Conservation (phyloP, 306 rosid genomes). For the Herpetospermum pedunculosum region DNA sequence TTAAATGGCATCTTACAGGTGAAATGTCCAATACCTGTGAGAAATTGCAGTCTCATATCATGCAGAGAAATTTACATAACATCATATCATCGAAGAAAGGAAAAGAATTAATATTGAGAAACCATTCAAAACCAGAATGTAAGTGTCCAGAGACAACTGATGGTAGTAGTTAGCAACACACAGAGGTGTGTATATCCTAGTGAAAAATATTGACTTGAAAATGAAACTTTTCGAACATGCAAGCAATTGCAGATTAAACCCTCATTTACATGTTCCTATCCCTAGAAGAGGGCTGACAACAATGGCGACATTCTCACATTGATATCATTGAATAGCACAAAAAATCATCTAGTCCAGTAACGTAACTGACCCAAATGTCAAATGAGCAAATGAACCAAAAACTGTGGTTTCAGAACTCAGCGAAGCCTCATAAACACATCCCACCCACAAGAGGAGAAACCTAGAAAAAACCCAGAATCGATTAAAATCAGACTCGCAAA, state of each 20-base stretch:
- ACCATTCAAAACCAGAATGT: neutral
- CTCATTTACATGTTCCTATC: neutral
- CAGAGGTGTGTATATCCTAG: neutral
- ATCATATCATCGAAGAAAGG: neutral
- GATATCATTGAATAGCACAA: neutral
- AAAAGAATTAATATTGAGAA: neutral
- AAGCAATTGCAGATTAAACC: neutral
- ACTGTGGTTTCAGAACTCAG: neutral
- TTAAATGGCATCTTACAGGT: neutral
- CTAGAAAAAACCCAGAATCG: neutral
- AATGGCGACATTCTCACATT: conserved; percentile 5
- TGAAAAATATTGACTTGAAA: neutral
- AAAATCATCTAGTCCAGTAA: neutral
- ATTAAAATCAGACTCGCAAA: neutral
- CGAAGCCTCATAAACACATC: neutral
- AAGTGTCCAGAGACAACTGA: neutral
- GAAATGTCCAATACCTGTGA: neutral
- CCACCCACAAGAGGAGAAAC: neutral
- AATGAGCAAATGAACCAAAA: neutral
- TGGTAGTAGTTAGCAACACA: neutral
- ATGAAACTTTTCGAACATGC: neutral
- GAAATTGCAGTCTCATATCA: neutral
- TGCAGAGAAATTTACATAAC: neutral
- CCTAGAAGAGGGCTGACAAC: neutral
- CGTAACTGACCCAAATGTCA: neutral